Conservation (phyloP, 202 grass and related monocot species). For the Carex arenaria region DNA sequence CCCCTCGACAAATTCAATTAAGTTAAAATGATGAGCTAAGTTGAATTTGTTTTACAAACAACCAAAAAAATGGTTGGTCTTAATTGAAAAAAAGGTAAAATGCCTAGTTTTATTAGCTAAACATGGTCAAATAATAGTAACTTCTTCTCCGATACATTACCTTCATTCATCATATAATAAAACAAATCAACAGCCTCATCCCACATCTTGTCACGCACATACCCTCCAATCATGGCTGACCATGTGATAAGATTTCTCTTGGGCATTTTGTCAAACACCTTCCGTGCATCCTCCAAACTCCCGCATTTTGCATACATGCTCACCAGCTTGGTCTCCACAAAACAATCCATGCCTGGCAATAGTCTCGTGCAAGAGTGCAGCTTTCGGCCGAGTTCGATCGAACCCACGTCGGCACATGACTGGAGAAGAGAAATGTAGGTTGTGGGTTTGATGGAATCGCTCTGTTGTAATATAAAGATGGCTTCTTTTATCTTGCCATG, state of each 20-base stretch:
- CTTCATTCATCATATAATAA: constrained; percentile 14
- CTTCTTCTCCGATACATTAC: neutral
- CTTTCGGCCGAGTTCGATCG: constrained; percentile 5
- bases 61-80: neutral
- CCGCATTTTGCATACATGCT: constrained; percentile 36
- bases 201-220: constrained; percentile 12
- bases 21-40: neutral
- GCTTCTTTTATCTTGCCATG: constrained; percentile 12
- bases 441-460: constrained; percentile 3
- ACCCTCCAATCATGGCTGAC: constrained; percentile 15
- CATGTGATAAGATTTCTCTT: constrained; percentile 14
- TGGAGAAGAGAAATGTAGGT: constrained; percentile 11
- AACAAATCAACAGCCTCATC: constrained; percentile 5
- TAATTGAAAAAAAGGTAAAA: neutral
- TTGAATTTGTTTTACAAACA: neutral
- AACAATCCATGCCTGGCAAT: neutral
- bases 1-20: too few relatives aligned
- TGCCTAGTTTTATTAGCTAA: neutral
- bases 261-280: constrained; percentile 25
- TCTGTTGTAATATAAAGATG: constrained; percentile 13
- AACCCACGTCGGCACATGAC: neutral
- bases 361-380: neutral
- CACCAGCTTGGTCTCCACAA: constrained; percentile 26
- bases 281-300: constrained; percentile 24
- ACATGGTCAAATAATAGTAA: neutral